Evolutionary conservation across 495 filamentous ascomycete genomes (phyloP), one percentile per base, ranked within the genome.

Genomic region (Aspergillus affinis): DNA sequence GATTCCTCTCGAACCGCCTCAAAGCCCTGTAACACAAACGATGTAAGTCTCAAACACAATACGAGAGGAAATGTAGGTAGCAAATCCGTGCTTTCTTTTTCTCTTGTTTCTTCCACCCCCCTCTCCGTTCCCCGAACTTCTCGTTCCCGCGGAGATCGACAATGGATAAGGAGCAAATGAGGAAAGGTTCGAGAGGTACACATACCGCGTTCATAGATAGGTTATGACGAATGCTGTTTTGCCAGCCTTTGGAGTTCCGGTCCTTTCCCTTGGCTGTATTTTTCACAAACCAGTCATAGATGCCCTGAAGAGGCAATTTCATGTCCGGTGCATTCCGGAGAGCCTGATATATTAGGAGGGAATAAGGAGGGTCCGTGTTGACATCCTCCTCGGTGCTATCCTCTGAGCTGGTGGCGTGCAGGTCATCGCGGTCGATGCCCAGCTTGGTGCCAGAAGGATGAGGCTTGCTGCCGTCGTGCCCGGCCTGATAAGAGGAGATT

Each of bases 141-240:
- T 32, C 30, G 6, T 8, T 12, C 30, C 30, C 30, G 30, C 30
- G 30, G 30, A 32, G 30, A 32, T 32, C 30, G 7, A 50, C 64
- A 55, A 32, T 55, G 50, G 41, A 26, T n/a, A 59, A 55, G 53
- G 48, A 9, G 5, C 10, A 48, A 32, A 27, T 45, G 46, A 57
- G 12, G 12, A 10, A 27, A 6, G n/a, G 23, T 27, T 36, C 30
- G 20, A 53, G 51, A 62, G 46, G 48, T 50, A 32, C 7, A 82
- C 90, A 72, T 82, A 97, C 94, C 46, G 79, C 82, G 67, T 98
- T 98, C 94, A 98, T 98, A 13, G 92, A 97, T 0, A 98, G 77
- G 66, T 98, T 98, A 67, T 98, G 94, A 7, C 94, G 86, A 56
- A 98, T 94, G 72, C 92, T 97, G 74, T 97, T 98, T 73, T 94